Percentiles rank a stretch among this genome's conserved stretches.
phyloP scores from a whole-genome alignment of 164 flowering plant genomes.

The Brasenia schreberi region DNA sequence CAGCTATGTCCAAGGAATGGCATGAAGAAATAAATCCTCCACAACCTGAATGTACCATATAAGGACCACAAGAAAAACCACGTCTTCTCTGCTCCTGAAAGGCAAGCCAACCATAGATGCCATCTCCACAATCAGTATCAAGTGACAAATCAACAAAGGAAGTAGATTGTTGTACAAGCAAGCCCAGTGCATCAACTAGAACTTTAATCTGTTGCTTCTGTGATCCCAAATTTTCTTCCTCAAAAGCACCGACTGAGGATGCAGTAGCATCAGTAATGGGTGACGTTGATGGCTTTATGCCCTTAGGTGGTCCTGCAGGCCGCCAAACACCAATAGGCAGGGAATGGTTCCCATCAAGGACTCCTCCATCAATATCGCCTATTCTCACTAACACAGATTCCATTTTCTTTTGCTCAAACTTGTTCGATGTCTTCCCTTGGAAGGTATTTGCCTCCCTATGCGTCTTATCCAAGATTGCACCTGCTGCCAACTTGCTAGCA shows the following conservation, averaged over 20 bases:
- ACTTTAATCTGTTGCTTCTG: slow-evolving; percentile 83
- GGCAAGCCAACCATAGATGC: slow-evolving; percentile 95
- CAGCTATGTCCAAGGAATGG: slow-evolving; percentile 91
- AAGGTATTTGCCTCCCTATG: slow-evolving; percentile 37
- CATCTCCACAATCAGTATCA: slow-evolving; percentile 78
- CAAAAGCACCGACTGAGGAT: slow-evolving; percentile 35
- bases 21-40: slow-evolving; percentile 89
- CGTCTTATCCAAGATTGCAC: slow-evolving; percentile 27
- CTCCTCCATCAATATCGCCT: slow-evolving; percentile 68
- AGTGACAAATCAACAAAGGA: slow-evolving; percentile 85
- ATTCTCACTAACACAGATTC: slow-evolving; percentile 70
- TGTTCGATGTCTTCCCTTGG: slow-evolving; percentile 33
- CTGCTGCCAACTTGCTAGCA: slow-evolving; percentile 23
- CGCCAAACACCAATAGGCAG: slow-evolving; percentile 98
- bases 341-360: slow-evolving; percentile 51
- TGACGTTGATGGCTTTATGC: slow-evolving; percentile 37
- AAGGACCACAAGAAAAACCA: slow-evolving; percentile 92
- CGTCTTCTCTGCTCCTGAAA: slow-evolving; percentile 85
- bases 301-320: slow-evolving; percentile 73
- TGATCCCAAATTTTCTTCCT: slow-evolving; percentile 51
- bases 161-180: slow-evolving; percentile 92
- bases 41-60: slow-evolving; percentile 94
- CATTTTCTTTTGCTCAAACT: slow-evolving; percentile 58
- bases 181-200: slow-evolving; percentile 77
- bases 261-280: slow-evolving; percentile 35